Conservation (phyloP, 2,329 filamentous ascomycete genomes). For the Cylindrodendrum hubeiense region DNA sequence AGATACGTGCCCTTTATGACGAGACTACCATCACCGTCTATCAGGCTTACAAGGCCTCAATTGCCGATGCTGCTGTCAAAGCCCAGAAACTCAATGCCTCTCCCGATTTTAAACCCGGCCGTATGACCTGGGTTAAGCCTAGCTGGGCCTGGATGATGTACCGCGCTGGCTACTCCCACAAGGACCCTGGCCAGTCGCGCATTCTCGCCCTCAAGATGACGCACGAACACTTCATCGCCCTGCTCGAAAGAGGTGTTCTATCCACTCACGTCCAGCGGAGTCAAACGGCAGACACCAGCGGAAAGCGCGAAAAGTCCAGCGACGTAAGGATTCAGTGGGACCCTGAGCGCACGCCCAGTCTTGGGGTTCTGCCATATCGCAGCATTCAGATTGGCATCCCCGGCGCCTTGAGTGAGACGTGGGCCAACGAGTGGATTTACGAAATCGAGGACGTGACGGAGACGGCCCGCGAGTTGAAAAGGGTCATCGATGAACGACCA, state of each 20-base stretch:
- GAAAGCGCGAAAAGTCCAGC: conserved; percentile 43
- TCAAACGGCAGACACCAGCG: not conserved
- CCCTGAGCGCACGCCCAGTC: conserved; percentile 64
- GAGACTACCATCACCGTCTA: conserved; percentile 69
- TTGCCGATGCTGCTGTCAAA: conserved; percentile 65
- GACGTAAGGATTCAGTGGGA: conserved; percentile 74
- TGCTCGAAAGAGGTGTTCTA: conserved; percentile 56
- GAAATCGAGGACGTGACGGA: conserved; percentile 71
- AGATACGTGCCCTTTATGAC: conserved; percentile 66
- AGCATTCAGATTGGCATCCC: conserved; percentile 74
- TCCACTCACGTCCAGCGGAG: conserved; percentile 41
- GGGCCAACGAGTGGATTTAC: conserved; percentile 64
- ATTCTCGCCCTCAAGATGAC: conserved; percentile 70
- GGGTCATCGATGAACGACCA: conserved; percentile 55
- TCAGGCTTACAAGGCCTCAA: conserved; percentile 68
- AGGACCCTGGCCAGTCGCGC: conserved; percentile 65
- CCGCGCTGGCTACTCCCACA: conserved; percentile 70
- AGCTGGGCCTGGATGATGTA: conserved; percentile 76
- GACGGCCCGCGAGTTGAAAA: conserved; percentile 61
- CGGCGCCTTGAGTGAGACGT: conserved; percentile 56
- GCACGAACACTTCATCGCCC: conserved; percentile 60
- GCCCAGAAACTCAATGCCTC: conserved; percentile 65
- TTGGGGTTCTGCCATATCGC: conserved; percentile 61
- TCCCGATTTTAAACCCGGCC: conserved; percentile 61
- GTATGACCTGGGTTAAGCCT: conserved; percentile 77